These are phyloP conservation scores for Thuja plicata DNA, from an alignment of 83 land plant species.

Conservation along the genomic window DNA sequence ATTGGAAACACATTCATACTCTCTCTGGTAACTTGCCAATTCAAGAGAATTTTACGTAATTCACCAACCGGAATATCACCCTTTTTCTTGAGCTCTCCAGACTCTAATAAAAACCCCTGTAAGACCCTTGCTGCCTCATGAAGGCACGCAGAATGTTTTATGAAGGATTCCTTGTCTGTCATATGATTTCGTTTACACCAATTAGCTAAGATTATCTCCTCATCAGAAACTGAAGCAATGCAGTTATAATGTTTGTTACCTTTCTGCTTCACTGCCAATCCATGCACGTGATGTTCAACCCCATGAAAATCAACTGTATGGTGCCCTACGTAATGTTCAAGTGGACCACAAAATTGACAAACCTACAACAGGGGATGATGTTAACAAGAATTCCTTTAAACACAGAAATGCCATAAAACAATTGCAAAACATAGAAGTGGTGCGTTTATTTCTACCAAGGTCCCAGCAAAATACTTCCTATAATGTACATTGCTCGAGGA, in stretches of 20 bases:
- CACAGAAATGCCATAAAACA: background rate
- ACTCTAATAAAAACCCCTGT: background rate
- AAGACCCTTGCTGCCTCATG: background rate
- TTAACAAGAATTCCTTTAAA: background rate
- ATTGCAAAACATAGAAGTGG: background rate
- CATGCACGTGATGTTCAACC: background rate
- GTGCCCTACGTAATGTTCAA: background rate
- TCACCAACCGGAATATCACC: background rate
- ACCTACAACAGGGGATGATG: background rate
- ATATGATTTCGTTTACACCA: background rate
- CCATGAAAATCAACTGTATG: background rate
- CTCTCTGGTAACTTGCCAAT: background rate
- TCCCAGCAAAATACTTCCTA: background rate
- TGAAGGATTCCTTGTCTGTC: background rate
- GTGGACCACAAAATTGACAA: slow-evolving; percentile 8
- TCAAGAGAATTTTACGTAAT: background rate
- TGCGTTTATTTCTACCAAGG: background rate
- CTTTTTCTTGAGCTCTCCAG: background rate
- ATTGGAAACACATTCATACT: background rate
- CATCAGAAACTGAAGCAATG: background rate
- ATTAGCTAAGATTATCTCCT: background rate
- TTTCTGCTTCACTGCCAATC: background rate
- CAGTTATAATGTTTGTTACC: background rate
- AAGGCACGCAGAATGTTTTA: background rate
- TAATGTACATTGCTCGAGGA: background rate